Base-by-base conservation (phyloP, 306 rosid genomes). In the Cucurbita argyrosperma region DNA sequence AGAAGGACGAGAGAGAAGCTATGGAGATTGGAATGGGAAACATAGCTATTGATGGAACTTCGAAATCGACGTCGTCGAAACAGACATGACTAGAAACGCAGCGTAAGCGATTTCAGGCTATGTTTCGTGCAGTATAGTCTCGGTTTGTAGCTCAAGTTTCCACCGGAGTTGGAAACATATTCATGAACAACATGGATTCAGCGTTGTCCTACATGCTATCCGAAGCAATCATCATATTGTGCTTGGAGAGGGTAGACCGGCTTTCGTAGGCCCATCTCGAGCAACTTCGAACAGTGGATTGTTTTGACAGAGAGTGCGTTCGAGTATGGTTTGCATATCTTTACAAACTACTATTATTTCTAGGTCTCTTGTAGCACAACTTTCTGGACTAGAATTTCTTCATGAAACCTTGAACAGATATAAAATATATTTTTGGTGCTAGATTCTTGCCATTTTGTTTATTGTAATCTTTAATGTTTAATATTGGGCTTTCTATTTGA, bases 1-100 rank as follows among this genome's bases (percentile, higher is more conserved):
- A 74, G 77, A 73, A 64, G 18, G 76, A 72, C 14, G 81, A 66
- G 70, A 79, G 66, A 66, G 74, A 72, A 53, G 78, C 83, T 16
- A 45, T 79, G 70, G 78, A 76, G 73, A 70, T 62, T 7, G 71
- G 80, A 59, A 23, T 82, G 64, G 83, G 70, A 26, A 74, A 79
- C 40, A 79, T 76, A 52, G 83, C 56, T 72, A 79, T 82, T 9
- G 78, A 65, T 72, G 80, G 70, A 66, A 37, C 76, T 56, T 72
- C 80, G 51, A 75, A 71, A 72, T 43, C 62, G 3, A 1, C 35
- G 0, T 6, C 51, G 10, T 23, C 52, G 11, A 54, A 54, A 55
- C 38, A 1, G 52, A 73, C 67, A 30, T 54, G 21, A 42, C 67
- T 40, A 56, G 23, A 58, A 13, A n/a, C 2, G 53, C n/a, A 56